Base-by-base conservation (phyloP, 257 asterid genomes). In the Salvia rosmarinus region DNA sequence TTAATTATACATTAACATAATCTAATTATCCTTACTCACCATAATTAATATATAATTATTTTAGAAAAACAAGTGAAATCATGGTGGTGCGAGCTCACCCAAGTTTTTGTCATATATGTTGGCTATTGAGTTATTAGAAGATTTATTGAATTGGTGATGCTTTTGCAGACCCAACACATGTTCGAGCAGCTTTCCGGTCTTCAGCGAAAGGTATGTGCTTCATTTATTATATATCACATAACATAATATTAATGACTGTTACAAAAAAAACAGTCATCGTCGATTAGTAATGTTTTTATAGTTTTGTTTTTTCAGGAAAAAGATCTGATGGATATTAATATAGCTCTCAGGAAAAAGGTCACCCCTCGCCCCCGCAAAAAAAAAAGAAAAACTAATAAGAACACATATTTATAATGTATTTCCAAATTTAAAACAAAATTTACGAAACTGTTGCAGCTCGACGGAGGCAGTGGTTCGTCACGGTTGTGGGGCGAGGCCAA, bases 101-200 rank as follows among this genome's bases (percentile, higher is more conserved):
- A n/a, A n/a, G n/a, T n/a, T n/a, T n/a, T n/a, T n/a, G n/a, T n/a
- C n/a, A 21, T 25, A 20, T 11, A 28, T 42, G 46, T 4, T 21
- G 39, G 20, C 19, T 7, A 11, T 25, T 57, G 5, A 30, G 61
- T 64, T 56, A 58, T 55, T 67, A 56, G 47, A 67, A 16, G 55
- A 19, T 19, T 50, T 12, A 51, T 62, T 52, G 34, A 63, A 52
- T 5, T 69, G 50, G 25, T 57, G 21, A 37, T 54, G 42, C 43
- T 21, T 72, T 5, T 71, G 11, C 78, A 77, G 81, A 72, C 67
- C 16, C 78, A 72, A 66, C 71, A 50, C 67, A 37, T 77, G 81
- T 72, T 72, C 23, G 78, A 72, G 56, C 78, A 66, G 75, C 75
- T 77, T 40, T 77, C 75, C 1, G 43, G 37, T 17, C 81, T 77